Evolutionary conservation across 1,284 basidiomycete species (phyloP).

Genomic region (Apiotrichum porosum): DNA sequence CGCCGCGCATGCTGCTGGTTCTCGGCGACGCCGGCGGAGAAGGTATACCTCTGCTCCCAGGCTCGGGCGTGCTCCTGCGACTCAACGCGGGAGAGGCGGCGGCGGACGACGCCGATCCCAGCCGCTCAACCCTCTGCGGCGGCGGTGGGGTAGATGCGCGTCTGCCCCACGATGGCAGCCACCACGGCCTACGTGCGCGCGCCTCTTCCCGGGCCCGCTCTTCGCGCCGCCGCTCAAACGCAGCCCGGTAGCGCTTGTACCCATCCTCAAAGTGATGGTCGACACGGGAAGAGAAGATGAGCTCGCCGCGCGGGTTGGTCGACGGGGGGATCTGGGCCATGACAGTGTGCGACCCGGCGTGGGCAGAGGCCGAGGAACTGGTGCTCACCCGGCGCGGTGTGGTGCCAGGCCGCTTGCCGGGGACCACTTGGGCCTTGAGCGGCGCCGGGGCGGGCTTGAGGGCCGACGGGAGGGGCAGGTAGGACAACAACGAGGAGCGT

Average conservation of each 20-base stretch:
- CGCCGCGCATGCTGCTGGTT: not conserved
- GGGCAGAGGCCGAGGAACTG: conserved; percentile 5
- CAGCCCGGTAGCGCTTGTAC: conserved; percentile 85
- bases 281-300: conserved; percentile 90
- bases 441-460: conserved; percentile 55
- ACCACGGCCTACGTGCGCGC: conserved; percentile 16
- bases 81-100: not conserved
- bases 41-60: not conserved
- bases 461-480: conserved; percentile 63
- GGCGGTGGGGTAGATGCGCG: not conserved
- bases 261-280: conserved; percentile 76
- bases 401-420: conserved; percentile 25
- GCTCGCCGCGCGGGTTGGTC: conserved; percentile 84
- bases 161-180: conserved; percentile 1
- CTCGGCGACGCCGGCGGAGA: conserved; percentile 1
- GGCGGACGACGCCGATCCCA: not conserved
- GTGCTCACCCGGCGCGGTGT: conserved; percentile 6
- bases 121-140: not conserved
- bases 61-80: conserved; percentile 3
- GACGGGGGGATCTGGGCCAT: conserved; percentile 84
- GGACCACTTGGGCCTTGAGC: conserved; percentile 40
- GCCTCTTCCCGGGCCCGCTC: conserved; percentile 53
- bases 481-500: conserved; percentile 51
- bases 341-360: conserved; percentile 36
- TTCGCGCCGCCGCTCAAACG: conserved; percentile 78